Evolutionary conservation across 176 grass and related monocot genomes (phyloP).

Genomic region (Oryza meridionalis): DNA sequence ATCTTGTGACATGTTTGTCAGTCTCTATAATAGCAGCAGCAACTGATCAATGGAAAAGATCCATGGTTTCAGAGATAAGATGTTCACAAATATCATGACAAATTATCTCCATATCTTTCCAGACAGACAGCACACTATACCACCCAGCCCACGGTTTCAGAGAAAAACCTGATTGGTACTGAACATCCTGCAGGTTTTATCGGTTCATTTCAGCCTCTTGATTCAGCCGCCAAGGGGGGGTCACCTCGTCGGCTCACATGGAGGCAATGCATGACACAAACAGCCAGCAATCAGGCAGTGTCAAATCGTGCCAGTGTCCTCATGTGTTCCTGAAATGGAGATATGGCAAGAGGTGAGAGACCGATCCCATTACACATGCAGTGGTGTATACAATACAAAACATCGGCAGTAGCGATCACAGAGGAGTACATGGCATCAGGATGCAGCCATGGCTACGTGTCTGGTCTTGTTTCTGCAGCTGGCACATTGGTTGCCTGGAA

Average conservation of each 20-base stretch:
- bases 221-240: not conserved
- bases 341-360: not conserved
- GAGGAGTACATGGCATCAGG: not conserved
- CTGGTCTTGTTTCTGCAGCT: slow-evolving; percentile 19
- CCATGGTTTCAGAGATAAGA: not conserved
- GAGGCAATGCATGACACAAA: not conserved
- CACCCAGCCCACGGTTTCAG: slow-evolving; percentile 35
- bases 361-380: slow-evolving; percentile 37
- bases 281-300: not conserved
- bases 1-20: slow-evolving; percentile 44
- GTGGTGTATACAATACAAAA: slow-evolving; percentile 12
- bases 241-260: slow-evolving; percentile 42
- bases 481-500: not conserved
- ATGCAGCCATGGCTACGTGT: slow-evolving; percentile 27
- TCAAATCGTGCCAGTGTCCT: slow-evolving; percentile 2
- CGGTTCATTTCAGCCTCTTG: not conserved
- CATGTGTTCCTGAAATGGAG: slow-evolving; percentile 16
- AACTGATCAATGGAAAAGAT: slow-evolving; percentile 22
- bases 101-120: not conserved
- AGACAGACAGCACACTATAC: not conserved
- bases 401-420: not conserved
- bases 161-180: slow-evolving; percentile 17
- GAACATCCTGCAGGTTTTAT: not conserved
- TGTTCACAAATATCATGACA: slow-evolving; percentile 26
- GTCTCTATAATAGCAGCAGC: slow-evolving; percentile 25